Base-by-base conservation (phyloP, 192 early-diverging fungal species). In the Backusella australiensis region DNA sequence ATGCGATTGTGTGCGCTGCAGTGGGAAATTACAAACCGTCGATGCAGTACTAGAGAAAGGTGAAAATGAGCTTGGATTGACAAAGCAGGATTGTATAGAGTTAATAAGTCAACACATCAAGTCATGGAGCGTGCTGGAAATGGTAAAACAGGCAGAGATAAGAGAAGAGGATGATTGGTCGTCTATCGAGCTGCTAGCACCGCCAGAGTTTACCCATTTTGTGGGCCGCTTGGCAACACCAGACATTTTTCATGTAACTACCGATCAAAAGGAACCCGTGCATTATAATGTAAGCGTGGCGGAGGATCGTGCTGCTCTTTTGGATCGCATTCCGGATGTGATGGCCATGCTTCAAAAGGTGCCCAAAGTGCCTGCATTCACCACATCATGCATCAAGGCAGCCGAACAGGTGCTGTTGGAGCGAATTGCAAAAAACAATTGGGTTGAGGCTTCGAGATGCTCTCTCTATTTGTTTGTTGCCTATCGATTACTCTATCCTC, bases 401-500 rank as follows among this genome's bases (percentile, higher is more conserved):
- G 49, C 68, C 5, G 75, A 76, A 36, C 21, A 21, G 4, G 34
- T 56, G 4, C 29, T 76, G 23, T 32, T 34, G 9, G 26, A 70
- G 14, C 36, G 73, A 11, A 75, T 80, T 74, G 52, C 36, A 15
- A 36, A 80, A 32, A 67, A 75, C 5, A 34, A 39, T 26, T 80
- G 78, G 78, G 67, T 70, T 0, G 74, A 80, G 65, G 69, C 78
- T 1, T 71, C 69, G 3, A 36, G 74, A 44, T 69, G 69, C n/a
- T 59, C 73, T 6, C 39, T 72, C 14, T 65, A 71, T 42, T 29
- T 80, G 6, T 59, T 80, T 65, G 74, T 75, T 6, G 74, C 66
- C 3, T 80, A 80, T 15, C 38, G 69, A 36, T 36, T 80, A 29
- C 63, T 80, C 5, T 80, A 75, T 26, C 78, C 78, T 29, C 23